A percentile compares a stretch with the other conserved stretches of the same genome.
Evolutionary conservation across 192 early-diverging fungal genomes (phyloP).

Genomic region (Thoreauomyces humboldtii): DNA sequence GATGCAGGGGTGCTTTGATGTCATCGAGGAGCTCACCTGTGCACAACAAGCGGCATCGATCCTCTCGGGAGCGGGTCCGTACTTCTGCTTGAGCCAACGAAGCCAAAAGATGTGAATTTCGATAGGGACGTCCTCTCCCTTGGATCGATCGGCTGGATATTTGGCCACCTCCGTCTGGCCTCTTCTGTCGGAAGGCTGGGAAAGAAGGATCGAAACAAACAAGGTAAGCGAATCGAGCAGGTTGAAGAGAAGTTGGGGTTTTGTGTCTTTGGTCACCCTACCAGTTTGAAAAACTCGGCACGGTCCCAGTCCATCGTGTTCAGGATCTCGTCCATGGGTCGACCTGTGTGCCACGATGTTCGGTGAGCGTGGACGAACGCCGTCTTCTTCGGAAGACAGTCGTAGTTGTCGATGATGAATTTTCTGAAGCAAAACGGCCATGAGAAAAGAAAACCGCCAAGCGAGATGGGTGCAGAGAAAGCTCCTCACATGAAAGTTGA

Average conservation of each 20-base stretch:
- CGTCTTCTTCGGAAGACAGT: not conserved
- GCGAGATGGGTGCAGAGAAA: too few species aligned
- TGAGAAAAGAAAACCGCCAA: not conserved
- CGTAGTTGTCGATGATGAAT: slow-evolving; percentile 7
- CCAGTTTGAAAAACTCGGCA: not conserved
- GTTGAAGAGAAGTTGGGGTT: not conserved
- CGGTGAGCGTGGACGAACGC: slow-evolving; percentile 1
- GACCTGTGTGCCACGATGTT: not conserved
- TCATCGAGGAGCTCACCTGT: too few species aligned
- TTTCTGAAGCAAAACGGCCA: not conserved
- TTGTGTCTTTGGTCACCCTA: too few species aligned
- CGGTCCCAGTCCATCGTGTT: not conserved
- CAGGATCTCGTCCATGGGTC: slow-evolving; percentile 7
- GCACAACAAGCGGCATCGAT: not conserved
- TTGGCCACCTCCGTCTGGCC: not conserved
- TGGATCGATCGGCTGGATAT: not conserved
- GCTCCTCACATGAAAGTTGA: not conserved
- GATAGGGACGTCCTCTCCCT: not conserved
- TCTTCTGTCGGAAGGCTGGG: not conserved
- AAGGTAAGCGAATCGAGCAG: not conserved
- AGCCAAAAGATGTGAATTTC: not conserved
- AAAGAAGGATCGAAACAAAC: too few species aligned
- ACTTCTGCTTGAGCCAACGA: not conserved
- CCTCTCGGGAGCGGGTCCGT: not conserved
- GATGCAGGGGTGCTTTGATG: too few species aligned